Evolutionary conservation across 2,329 filamentous ascomycete species (phyloP).

Genomic region (Chrysosporium queenslandicum): DNA sequence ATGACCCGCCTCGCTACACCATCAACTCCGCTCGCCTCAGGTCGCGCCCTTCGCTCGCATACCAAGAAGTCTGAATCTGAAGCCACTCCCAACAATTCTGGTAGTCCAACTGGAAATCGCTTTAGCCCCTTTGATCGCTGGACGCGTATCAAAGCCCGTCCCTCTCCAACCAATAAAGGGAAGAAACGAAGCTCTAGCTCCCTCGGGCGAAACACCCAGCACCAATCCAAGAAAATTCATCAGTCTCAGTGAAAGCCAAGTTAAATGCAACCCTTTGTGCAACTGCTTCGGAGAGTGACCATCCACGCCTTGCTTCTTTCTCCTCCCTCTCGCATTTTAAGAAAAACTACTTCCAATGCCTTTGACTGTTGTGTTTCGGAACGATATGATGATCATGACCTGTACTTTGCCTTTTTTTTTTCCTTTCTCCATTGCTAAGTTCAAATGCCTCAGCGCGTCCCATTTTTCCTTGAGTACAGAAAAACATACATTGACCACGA

Average conservation of each 20-base stretch:
- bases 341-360: too few species aligned
- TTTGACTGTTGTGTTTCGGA: too few species aligned
- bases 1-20: conserved; percentile 21
- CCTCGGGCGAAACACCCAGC: conserved; percentile 19
- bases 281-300: not conserved
- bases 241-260: not conserved
- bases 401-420: conserved; percentile 5
- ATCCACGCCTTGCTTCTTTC: not conserved
- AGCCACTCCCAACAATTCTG: conserved; percentile 21
- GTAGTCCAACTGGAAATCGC: conserved; percentile 25
- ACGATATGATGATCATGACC: conserved; percentile 12
- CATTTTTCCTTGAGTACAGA: conserved; percentile 12
- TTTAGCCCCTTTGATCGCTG: conserved; percentile 33
- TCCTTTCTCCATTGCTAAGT: conserved; percentile 2
- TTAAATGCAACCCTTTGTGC: not conserved
- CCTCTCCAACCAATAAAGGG: conserved; percentile 20
- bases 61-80: conserved; percentile 22
- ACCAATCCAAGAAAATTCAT: conserved; percentile 14
- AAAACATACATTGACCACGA: conserved; percentile 12
- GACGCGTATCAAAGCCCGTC: conserved; percentile 27
- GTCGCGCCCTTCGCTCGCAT: conserved; percentile 28
- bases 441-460: not conserved
- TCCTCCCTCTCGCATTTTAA: not conserved
- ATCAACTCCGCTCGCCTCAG: conserved; percentile 25
- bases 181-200: conserved; percentile 31